phyloP scores from a whole-genome alignment of 257 asterid species.

The Fraxinus anomala region DNA sequence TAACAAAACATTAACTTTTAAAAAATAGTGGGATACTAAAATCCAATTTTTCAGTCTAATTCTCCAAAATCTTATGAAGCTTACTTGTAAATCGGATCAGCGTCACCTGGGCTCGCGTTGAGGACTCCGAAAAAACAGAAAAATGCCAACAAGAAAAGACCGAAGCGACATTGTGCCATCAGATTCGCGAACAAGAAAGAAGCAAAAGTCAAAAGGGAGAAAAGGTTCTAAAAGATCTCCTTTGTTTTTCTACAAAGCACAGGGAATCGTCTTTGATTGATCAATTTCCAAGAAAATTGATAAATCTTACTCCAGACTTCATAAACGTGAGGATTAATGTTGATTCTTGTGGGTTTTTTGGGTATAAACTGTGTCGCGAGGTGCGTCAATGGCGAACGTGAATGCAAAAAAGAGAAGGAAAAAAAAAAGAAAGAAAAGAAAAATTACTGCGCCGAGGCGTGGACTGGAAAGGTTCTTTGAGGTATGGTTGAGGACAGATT shows the following conservation, averaged over 20 bases:
- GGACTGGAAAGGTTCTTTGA: background rate
- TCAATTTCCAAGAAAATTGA: conserved; percentile 33
- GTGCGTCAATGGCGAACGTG: conserved; percentile 26
- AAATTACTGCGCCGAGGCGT: background rate
- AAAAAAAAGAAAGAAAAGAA: background rate
- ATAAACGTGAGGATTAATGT: conserved; percentile 5
- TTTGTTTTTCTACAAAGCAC: conserved; percentile 16
- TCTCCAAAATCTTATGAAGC: conserved; percentile 13
- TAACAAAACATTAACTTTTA: conserved; percentile 15
- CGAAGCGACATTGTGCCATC: conserved; percentile 48
- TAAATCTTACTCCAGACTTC: conserved; percentile 5
- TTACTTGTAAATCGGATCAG: conserved; percentile 77
- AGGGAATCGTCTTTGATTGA: conserved; percentile 33
- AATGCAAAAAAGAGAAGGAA: conserved; percentile 16
- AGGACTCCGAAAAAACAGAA: conserved; percentile 42
- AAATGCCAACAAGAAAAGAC: conserved; percentile 45
- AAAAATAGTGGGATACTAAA: background rate
- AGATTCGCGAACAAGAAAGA: conserved; percentile 24
- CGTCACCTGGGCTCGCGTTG: conserved; percentile 68
- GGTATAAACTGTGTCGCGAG: background rate
- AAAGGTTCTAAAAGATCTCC: conserved; percentile 14
- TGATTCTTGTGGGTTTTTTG: background rate
- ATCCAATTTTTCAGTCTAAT: background rate
- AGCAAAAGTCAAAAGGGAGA: conserved; percentile 13
- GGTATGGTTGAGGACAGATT: background rate